Conservation (phyloP, 139 green algal species). For the Volvox africanus region DNA sequence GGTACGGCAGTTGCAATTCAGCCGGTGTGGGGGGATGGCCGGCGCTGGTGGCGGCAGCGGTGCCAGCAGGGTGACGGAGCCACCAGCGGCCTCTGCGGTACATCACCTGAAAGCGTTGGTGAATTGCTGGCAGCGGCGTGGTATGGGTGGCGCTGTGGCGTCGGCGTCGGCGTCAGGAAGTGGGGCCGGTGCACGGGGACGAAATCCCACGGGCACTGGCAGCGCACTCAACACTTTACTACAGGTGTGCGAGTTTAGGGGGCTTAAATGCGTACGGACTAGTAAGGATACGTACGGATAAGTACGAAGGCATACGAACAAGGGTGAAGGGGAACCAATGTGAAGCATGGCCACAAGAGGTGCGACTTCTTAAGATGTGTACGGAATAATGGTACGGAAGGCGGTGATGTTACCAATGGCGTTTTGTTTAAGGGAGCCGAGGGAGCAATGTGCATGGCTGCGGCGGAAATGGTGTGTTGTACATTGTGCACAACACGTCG, state of each 20-base stretch:
- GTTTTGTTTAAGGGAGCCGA: no score
- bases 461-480: no score
- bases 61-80: neutral
- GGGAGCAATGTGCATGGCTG: no score
- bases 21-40: neutral
- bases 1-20: neutral
- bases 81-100: neutral
- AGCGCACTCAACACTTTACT: neutral
- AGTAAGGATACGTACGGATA: no score
- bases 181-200: neutral
- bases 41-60: neutral
- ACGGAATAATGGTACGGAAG: no score
- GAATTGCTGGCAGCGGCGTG: constrained; percentile 9
- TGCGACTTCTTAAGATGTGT: no score
- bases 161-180: neutral
- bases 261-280: no score
- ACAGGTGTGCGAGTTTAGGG: neutral
- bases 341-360: no score
- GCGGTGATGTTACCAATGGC: no score
- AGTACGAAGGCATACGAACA: no score
- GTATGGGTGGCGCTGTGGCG: neutral
- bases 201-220: neutral
- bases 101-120: neutral
- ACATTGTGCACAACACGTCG: no score
- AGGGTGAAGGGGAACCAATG: no score